Evolutionary conservation across 2,329 filamentous ascomycete genomes (phyloP).

Genomic region (Emydomyces testavorans): DNA sequence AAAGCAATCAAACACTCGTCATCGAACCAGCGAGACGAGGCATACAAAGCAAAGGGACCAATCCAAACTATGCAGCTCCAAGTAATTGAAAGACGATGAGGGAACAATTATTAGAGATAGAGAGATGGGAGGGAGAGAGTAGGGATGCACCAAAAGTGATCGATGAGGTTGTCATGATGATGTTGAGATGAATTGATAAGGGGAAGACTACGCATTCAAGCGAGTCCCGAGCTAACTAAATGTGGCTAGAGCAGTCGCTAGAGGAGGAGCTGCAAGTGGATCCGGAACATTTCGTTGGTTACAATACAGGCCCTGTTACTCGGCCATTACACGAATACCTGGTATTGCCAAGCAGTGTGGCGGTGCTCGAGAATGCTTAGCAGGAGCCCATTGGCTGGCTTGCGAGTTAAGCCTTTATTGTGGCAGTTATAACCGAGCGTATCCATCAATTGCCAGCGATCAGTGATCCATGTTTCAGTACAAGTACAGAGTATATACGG

Average conservation of each 20-base stretch:
- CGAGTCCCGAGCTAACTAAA: neutral
- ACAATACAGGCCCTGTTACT: neutral
- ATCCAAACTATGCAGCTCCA: neutral
- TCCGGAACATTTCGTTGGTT: neutral
- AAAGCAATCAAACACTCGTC: neutral
- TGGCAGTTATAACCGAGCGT: neutral
- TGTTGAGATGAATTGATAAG: neutral
- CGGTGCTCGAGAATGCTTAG: neutral
- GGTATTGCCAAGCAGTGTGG: neutral
- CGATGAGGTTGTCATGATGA: neutral
- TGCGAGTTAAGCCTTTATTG: neutral
- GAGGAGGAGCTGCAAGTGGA: neutral
- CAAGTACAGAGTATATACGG: no score
- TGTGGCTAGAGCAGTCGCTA: neutral
- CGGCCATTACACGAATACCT: neutral
- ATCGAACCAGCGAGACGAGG: conserved; percentile 7
- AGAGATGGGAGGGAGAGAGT: neutral
- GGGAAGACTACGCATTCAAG: neutral
- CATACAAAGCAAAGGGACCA: neutral
- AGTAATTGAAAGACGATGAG: neutral
- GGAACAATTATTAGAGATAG: neutral
- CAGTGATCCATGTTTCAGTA: no score
- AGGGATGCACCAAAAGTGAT: neutral
- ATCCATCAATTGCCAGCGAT: neutral
- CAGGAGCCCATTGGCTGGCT: neutral